Percentiles rank a stretch among this genome's conserved stretches.
Conservation (phyloP, 2,329 filamentous ascomycete species). For the Aspergillus fumigatiaffinis region DNA sequence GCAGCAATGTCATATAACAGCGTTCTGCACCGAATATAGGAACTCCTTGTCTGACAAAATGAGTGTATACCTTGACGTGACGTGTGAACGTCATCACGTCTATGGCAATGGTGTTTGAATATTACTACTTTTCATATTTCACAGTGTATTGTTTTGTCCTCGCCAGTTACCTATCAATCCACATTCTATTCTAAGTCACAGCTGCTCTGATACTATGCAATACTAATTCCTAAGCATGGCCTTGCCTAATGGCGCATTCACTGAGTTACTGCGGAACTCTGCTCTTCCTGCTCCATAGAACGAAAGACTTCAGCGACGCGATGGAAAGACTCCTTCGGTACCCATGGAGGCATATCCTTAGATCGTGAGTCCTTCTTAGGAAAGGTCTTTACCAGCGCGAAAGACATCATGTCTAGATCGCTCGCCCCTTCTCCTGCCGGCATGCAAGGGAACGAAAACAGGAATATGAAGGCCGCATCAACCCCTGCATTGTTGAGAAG, state of each 20-base stretch:
- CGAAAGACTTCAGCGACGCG: conserved; percentile 4
- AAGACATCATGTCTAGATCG: conserved; percentile 13
- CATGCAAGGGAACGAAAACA: conserved; percentile 14
- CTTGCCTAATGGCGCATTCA: no score
- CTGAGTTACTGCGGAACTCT: no score
- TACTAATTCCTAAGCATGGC: no score
- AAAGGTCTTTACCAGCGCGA: conserved; percentile 12
- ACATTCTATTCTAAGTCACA: no score
- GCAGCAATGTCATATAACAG: background rate
- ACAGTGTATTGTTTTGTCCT: no score
- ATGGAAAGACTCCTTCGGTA: conserved; percentile 10
- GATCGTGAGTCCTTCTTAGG: conserved; percentile 3
- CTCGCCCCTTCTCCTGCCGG: conserved; percentile 1
- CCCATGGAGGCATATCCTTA: conserved; percentile 9
- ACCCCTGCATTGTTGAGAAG: conserved; percentile 6
- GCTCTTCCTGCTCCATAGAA: background rate
- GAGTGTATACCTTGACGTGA: background rate
- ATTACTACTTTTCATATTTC: no score
- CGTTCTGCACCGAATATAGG: background rate
- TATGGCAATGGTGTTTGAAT: no score
- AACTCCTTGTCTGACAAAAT: background rate
- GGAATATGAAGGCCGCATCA: conserved; percentile 9
- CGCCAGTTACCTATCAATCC: no score
- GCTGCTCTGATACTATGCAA: no score
- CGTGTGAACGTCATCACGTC: no score